phyloP scores from a whole-genome alignment of 169 alveolate genomes.

The Amoebophrya sp. region DNA sequence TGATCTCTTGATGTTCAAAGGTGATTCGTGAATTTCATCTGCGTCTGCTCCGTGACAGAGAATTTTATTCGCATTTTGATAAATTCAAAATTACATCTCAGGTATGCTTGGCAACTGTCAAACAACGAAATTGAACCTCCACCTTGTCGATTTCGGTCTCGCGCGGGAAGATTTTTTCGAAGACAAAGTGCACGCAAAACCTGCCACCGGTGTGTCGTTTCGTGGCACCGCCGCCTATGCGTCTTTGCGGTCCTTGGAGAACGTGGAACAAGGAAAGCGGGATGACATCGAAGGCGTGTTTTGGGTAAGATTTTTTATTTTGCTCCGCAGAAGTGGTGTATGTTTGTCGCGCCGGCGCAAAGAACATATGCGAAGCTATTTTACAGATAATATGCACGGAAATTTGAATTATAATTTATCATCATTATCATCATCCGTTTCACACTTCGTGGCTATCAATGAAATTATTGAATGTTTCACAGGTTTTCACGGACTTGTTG shows the following conservation, averaged over 20 bases:
- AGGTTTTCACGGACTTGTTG: background rate
- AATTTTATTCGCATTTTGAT: too few relatives aligned
- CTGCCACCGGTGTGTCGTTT: background rate
- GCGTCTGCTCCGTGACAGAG: too few relatives aligned
- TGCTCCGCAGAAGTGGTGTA: too few relatives aligned
- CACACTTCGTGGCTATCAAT: too few relatives aligned
- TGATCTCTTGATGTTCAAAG: too few relatives aligned
- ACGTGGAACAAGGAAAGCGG: background rate
- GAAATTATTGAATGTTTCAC: too few relatives aligned
- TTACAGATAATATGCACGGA: too few relatives aligned
- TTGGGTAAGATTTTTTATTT: background rate
- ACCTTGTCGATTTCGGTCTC: background rate
- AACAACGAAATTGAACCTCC: background rate
- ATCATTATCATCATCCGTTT: too few relatives aligned
- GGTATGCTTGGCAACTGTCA: conserved; percentile 1
- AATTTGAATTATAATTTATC: too few relatives aligned
- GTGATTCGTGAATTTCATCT: too few relatives aligned
- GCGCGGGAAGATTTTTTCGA: background rate
- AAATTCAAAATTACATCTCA: background rate
- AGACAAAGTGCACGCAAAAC: background rate
- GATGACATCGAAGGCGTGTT: background rate
- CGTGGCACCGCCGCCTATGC: conserved; percentile 1
- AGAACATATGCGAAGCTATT: too few relatives aligned
- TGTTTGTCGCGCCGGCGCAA: too few relatives aligned
- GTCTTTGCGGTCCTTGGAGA: background rate